phyloP scores from a whole-genome alignment of 768 basidiomycete species.

The Mrakia frigida region DNA sequence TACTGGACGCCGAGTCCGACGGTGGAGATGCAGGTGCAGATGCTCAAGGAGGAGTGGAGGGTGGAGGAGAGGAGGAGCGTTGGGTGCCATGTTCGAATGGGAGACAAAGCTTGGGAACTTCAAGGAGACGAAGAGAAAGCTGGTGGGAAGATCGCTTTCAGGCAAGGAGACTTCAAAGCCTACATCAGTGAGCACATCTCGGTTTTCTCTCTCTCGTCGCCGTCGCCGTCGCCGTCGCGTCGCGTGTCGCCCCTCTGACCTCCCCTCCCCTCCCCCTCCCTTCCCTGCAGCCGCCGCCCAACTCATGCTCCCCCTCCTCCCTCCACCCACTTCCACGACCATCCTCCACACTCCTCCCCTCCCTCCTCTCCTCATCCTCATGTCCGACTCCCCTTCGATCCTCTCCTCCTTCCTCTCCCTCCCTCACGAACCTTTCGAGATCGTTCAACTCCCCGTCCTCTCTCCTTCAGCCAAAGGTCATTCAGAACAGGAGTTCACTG shows the following conservation, averaged over 20 bases:
- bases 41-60: conserved; percentile 6
- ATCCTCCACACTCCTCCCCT: neutral
- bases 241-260: neutral
- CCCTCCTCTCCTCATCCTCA: neutral
- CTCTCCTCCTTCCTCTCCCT: conserved; percentile 13
- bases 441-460: conserved; percentile 9
- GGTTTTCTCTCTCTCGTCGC: neutral
- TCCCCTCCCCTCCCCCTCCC: neutral
- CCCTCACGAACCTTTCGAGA: neutral
- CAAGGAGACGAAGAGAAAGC: conserved; percentile 1
- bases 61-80: neutral
- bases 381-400: conserved; percentile 12
- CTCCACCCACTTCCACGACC: neutral
- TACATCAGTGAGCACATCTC: neutral
- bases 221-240: neutral
- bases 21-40: neutral
- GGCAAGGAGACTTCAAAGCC: neutral
- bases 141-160: neutral
- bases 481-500: neutral
- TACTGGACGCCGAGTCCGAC: neutral
- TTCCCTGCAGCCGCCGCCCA: neutral
- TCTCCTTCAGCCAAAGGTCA: neutral
- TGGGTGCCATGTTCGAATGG: neutral
- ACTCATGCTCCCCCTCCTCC: neutral
- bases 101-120: neutral